Evolutionary conservation across 805 yeast genomes (phyloP).

Genomic region (Priceomyces melissophilus): DNA sequence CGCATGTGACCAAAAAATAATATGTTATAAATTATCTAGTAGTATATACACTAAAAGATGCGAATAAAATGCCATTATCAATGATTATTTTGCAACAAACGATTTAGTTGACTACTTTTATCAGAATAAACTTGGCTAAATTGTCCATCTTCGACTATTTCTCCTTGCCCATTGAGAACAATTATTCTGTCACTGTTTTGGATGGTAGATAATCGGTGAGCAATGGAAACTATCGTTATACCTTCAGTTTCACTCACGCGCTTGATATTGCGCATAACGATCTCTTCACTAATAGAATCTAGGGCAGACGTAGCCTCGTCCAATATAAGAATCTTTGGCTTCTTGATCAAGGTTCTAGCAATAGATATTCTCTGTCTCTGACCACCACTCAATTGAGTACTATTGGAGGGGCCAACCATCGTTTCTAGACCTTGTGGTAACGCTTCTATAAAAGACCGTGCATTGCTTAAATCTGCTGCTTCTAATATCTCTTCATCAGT

Average conservation of each 20-base stretch:
- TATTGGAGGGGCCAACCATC: conserved; percentile 66
- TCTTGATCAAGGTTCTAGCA: conserved; percentile 78
- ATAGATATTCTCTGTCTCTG: conserved; percentile 91
- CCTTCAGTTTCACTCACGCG: conserved; percentile 49
- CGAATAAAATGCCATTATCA: conserved; percentile 5
- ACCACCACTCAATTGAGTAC: conserved; percentile 86
- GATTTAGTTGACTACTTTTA: conserved; percentile 32
- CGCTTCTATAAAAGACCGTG: conserved; percentile 59
- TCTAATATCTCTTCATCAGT: conserved; percentile 55
- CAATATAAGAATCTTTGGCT: conserved; percentile 75
- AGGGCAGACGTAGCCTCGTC: conserved; percentile 96
- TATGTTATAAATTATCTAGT: too few relatives aligned
- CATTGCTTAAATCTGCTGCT: conserved; percentile 71
- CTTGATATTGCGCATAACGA: conserved; percentile 70
- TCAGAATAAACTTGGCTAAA: conserved; percentile 26
- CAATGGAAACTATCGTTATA: conserved; percentile 78
- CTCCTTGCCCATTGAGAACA: conserved; percentile 55
- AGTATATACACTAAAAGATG: not conserved
- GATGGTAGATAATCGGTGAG: conserved; percentile 87
- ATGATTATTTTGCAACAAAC: conserved; percentile 27
- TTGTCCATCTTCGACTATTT: conserved; percentile 62
- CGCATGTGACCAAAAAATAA: too few relatives aligned
- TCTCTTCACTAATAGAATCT: conserved; percentile 83
- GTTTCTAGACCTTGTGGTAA: conserved; percentile 86
- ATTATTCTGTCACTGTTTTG: conserved; percentile 76